phyloP scores from a whole-genome alignment of 2,329 filamentous ascomycete genomes.

The Penicillium crustosum region DNA sequence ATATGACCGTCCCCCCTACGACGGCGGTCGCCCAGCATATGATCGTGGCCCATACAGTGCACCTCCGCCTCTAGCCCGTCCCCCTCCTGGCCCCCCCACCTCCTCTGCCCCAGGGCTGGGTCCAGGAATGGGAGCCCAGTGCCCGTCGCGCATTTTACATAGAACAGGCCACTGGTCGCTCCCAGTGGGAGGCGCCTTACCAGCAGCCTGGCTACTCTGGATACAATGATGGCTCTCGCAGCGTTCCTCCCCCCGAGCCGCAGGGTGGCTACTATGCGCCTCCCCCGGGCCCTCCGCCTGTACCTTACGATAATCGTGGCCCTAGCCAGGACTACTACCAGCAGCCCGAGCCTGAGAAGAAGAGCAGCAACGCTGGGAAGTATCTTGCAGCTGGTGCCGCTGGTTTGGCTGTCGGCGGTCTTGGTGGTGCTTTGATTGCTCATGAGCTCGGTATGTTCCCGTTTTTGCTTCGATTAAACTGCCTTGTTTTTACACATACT shows the following conservation, averaged over 20 bases:
- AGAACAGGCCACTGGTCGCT: constrained; percentile 60
- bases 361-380: constrained; percentile 51
- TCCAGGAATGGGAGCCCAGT: constrained; percentile 61
- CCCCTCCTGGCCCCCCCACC: constrained; percentile 48
- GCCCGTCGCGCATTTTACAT: constrained; percentile 65
- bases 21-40: constrained; percentile 36
- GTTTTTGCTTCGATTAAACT: background rate
- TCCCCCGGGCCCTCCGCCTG: constrained; percentile 20
- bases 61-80: constrained; percentile 30
- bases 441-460: constrained; percentile 55
- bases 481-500: background rate
- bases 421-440: constrained; percentile 59
- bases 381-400: constrained; percentile 58
- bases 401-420: constrained; percentile 56
- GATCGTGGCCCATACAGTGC: constrained; percentile 23
- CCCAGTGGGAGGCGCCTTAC: constrained; percentile 63
- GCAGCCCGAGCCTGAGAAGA: constrained; percentile 32
- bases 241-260: constrained; percentile 23
- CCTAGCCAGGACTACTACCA: constrained; percentile 10
- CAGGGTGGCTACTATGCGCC: constrained; percentile 26
- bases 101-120: constrained; percentile 60
- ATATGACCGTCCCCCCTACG: constrained; percentile 16
- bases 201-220: constrained; percentile 23
- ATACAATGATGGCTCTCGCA: constrained; percentile 26
- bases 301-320: constrained; percentile 22